A percentile compares a stretch with the other conserved stretches of the same genome.
Conservation (phyloP, 495 filamentous ascomycete genomes). For the Daldinia loculata region DNA sequence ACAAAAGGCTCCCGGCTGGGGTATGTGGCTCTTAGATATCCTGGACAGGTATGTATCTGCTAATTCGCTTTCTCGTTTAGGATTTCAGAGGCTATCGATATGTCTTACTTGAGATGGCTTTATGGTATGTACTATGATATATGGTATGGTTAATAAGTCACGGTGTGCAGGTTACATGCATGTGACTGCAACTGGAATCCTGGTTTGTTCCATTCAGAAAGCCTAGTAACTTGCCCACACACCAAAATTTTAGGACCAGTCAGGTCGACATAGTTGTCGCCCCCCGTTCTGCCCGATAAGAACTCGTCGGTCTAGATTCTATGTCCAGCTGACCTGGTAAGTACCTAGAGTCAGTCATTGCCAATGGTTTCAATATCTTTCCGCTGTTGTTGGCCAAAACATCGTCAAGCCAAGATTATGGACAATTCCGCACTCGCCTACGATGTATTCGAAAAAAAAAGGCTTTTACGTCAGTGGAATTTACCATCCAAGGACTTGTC, state of each 20-base stretch:
- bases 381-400: conserved; percentile 19
- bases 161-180: conserved; percentile 29
- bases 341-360: background rate
- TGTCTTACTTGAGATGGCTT: conserved; percentile 28
- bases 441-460: conserved; percentile 2
- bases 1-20: conserved; percentile 17
- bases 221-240: conserved; percentile 11
- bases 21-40: conserved; percentile 11
- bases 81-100: conserved; percentile 27
- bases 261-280: conserved; percentile 6
- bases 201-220: conserved; percentile 9
- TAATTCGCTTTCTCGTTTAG: conserved; percentile 15
- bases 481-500: conserved; percentile 6
- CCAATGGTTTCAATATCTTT: conserved; percentile 1
- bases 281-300: conserved; percentile 20
- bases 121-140: background rate
- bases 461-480: conserved; percentile 22
- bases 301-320: conserved; percentile 18
- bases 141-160: conserved; percentile 31
- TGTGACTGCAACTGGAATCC: conserved; percentile 23
- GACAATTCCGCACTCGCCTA: conserved; percentile 12
- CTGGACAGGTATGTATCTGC: conserved; percentile 30
- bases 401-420: conserved; percentile 4
- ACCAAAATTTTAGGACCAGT: conserved; percentile 7
- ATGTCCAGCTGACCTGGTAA: background rate